Conservation (phyloP, 2,329 filamentous ascomycete genomes). For the Pseudogymnoascus destructans region DNA sequence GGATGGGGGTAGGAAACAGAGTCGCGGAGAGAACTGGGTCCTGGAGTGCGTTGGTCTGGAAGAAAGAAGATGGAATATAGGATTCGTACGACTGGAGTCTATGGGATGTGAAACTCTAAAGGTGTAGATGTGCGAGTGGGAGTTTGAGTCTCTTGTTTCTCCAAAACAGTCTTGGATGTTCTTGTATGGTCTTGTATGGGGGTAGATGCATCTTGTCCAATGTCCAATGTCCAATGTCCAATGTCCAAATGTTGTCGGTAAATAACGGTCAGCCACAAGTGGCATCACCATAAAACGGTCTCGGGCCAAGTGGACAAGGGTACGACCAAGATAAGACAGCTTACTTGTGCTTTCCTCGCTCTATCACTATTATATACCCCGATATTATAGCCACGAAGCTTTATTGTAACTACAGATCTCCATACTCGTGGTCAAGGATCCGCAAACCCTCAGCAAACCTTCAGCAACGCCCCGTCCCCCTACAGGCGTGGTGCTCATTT, state of each 20-base stretch:
- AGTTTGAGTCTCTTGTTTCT: not conserved
- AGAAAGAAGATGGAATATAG: not conserved
- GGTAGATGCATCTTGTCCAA: not conserved
- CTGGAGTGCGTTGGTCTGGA: not conserved
- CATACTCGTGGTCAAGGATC: not conserved
- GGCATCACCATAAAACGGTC: slow-evolving; percentile 1
- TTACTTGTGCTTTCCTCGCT: not conserved
- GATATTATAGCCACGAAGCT: not conserved
- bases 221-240: not conserved
- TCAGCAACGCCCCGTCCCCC: not conserved
- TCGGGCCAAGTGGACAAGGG: not conserved
- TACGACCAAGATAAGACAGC: not conserved
- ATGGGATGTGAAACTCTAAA: slow-evolving; percentile 1
- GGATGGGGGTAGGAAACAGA: not conserved
- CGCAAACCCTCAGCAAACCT: not conserved
- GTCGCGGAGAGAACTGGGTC: not conserved
- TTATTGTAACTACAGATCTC: not conserved
- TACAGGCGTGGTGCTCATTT: not conserved
- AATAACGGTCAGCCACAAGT: not conserved
- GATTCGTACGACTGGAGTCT: not conserved
- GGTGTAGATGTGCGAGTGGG: not conserved
- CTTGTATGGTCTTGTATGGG: too few species aligned
- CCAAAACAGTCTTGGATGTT: not conserved
- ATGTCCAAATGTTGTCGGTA: not conserved
- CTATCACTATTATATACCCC: not conserved